phyloP scores from a whole-genome alignment of 352 stramenopile species.

The Phytophthora lateralis region DNA sequence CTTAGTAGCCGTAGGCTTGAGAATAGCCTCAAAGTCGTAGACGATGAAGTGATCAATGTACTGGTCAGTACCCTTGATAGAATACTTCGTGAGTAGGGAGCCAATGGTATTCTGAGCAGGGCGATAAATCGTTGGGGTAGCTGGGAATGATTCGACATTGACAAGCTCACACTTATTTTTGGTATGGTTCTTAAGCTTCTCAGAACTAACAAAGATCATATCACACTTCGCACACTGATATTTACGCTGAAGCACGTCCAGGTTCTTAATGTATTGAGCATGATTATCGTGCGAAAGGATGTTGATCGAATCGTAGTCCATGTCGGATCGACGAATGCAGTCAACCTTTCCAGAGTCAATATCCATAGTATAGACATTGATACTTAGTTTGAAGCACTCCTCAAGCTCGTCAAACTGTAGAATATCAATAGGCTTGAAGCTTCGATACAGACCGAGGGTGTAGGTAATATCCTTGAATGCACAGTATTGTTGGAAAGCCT shows the following conservation, averaged over 20 bases:
- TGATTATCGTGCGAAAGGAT: too few relatives aligned
- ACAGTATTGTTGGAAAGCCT: slow-evolving; percentile 14
- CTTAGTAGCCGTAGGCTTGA: slow-evolving; percentile 4
- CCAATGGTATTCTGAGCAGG: not conserved
- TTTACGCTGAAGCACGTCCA: not conserved
- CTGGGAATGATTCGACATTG: too few relatives aligned
- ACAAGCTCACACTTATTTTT: slow-evolving; percentile 16
- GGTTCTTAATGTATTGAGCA: too few relatives aligned
- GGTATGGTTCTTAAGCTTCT: slow-evolving; percentile 12
- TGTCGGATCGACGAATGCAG: too few relatives aligned
- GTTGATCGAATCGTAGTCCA: too few relatives aligned
- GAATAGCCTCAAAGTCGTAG: slow-evolving; percentile 12
- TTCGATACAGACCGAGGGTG: not conserved
- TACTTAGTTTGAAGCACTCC: slow-evolving; percentile 12
- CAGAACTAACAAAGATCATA: not conserved
- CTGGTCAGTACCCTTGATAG: slow-evolving; percentile 7
- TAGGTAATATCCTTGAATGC: slow-evolving; percentile 9
- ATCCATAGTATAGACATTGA: slow-evolving; percentile 12
- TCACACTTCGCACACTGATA: not conserved
- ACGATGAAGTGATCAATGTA: slow-evolving; percentile 31
- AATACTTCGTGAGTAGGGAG: slow-evolving; percentile 9
- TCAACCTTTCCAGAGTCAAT: slow-evolving; percentile 2
- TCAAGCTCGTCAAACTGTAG: slow-evolving; percentile 13
- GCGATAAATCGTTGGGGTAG: too few relatives aligned
- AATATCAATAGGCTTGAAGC: slow-evolving; percentile 12